Evolutionary conservation across 2,329 filamentous ascomycete species (phyloP), one percentile per base, ranked within the genome.

Genomic region (Hypoxylon sp.): DNA sequence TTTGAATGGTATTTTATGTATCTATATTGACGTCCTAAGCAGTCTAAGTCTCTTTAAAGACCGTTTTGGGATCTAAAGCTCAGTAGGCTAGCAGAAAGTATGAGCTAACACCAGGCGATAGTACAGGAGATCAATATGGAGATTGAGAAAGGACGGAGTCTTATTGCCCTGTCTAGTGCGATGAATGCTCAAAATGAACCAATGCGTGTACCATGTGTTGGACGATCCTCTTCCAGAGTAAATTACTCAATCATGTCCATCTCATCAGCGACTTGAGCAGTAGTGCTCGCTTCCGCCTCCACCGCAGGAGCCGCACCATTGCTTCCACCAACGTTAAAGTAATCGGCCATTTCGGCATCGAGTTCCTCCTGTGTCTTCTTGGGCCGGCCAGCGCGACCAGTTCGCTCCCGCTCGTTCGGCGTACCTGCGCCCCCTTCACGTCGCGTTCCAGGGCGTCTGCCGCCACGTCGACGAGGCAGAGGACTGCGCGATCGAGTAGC

Each of bases 321-420:
- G 48, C 72, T 78, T 60, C 72, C 75, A 36, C 78, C 77, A 24
- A 80, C 81, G 28, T 85, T 89, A 83, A 93, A 97, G 78, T 97
- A 97, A 75, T 97, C 93, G 28, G 90, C 93, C 94, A 97, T 97
- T 80, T 97, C 94, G n/a, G 92, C 93, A 77, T 97, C 94, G 40
- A 97, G 83, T 77, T 97, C 93, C 73, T 97, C 92, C 71, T 93
- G 91, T 0, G 94, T 97, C 85, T 97, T 97, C 79, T 88, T 91
- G 1, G 89, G 84, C 50, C 92, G 86, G 38, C 85, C 85, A 55
- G 87, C 84, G 16, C 81, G 83, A 48, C 81, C 81, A 30, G 73
- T 64, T 32, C 80, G 77, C 46, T 81, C 80, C 64, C 78, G 80
- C 77, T 79, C 81, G 65, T 78, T 66, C 7, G 60, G 64, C n/a